phyloP scores from a whole-genome alignment of 2,329 filamentous ascomycete species.

The Exophiala lecanii-corni region DNA sequence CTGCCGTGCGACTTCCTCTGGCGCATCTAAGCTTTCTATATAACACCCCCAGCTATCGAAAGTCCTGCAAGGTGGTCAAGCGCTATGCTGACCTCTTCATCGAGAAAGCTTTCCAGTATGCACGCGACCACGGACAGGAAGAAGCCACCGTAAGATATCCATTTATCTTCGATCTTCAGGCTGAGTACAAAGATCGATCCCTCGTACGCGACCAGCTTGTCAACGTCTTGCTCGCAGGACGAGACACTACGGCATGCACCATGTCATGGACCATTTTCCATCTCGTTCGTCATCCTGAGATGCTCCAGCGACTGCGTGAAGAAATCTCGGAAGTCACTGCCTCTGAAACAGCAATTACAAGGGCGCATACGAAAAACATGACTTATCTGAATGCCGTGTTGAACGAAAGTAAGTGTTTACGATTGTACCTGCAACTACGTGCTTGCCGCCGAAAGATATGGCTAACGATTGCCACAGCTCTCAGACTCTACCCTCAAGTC shows the following conservation, averaged over 20 bases:
- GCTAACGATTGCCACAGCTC: slow-evolving; percentile 54
- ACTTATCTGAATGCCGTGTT: slow-evolving; percentile 48
- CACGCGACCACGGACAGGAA: slow-evolving; percentile 1
- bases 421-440: not conserved
- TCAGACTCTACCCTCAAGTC: slow-evolving; percentile 35
- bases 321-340: slow-evolving; percentile 18
- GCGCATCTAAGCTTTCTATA: too few species aligned
- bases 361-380: slow-evolving; percentile 33
- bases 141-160: slow-evolving; percentile 3
- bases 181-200: slow-evolving; percentile 1
- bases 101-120: slow-evolving; percentile 6
- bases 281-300: slow-evolving; percentile 43
- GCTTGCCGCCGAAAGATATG: not conserved
- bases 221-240: slow-evolving; percentile 21
- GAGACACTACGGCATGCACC: slow-evolving; percentile 29
- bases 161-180: slow-evolving; percentile 12
- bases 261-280: slow-evolving; percentile 30
- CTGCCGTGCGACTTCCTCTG: not conserved
- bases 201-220: slow-evolving; percentile 14
- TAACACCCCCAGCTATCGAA: too few species aligned
- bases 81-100: slow-evolving; percentile 9
- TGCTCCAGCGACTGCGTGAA: slow-evolving; percentile 36
- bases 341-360: slow-evolving; percentile 7
- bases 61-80: slow-evolving; percentile 6
- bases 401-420: slow-evolving; percentile 43